These are phyloP conservation scores for Vigna hirtella DNA, from an alignment of 306 rosid species.

Conservation along the genomic window DNA sequence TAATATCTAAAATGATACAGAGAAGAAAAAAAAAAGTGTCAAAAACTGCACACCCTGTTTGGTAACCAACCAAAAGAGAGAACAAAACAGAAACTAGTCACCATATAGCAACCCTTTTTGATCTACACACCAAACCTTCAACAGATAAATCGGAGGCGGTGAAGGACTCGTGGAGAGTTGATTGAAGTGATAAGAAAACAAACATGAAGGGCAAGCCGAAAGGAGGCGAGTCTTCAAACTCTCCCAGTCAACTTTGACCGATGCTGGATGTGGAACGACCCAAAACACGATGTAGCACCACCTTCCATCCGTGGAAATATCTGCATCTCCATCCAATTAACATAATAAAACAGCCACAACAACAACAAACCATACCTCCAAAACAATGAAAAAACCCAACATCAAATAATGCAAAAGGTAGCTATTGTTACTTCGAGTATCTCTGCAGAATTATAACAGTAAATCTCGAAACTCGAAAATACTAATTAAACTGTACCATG, in stretches of 20 bases:
- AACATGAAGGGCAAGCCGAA: constrained; percentile 72
- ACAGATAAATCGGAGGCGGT: constrained; percentile 61
- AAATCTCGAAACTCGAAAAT: neutral
- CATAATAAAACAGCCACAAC: neutral
- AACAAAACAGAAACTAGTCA: constrained; percentile 30
- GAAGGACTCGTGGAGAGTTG: constrained; percentile 50
- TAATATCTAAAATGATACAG: constrained; percentile 57
- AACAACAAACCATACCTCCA: constrained; percentile 15
- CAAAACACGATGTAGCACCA: constrained; percentile 85
- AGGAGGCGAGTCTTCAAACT: constrained; percentile 69
- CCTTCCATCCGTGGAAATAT: constrained; percentile 84
- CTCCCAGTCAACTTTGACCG: constrained; percentile 71
- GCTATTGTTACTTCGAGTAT: too few relatives aligned
- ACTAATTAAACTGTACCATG: neutral
- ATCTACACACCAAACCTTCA: constrained; percentile 76
- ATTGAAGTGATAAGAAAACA: constrained; percentile 58
- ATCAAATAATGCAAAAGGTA: neutral
- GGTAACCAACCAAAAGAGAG: constrained; percentile 3
- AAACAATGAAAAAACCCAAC: constrained; percentile 10
- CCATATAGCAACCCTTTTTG: constrained; percentile 80
- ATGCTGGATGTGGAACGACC: constrained; percentile 64
- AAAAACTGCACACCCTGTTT: constrained; percentile 31
- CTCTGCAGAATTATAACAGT: too few relatives aligned
- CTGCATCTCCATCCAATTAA: constrained; percentile 51
- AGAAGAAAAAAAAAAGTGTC: neutral